A percentile compares a stretch with the other conserved stretches of the same genome.
Conservation (phyloP, 345 rosid species). For the Anastatica hierochuntica region DNA sequence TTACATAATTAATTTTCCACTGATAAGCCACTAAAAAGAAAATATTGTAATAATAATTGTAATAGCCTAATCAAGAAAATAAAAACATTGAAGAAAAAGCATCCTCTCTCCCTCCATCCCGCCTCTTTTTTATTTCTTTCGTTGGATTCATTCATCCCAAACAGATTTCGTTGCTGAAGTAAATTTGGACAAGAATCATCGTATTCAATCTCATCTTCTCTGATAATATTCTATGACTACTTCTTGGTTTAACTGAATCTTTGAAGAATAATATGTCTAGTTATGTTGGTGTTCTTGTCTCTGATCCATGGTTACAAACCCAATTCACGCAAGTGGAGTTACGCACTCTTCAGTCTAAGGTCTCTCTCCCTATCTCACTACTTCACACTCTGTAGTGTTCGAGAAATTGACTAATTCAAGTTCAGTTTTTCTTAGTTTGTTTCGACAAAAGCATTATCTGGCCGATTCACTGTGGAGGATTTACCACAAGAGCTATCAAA, state of each 20-base stretch:
- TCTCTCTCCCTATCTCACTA: slow-evolving; percentile 8
- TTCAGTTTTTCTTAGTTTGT: slow-evolving; percentile 33
- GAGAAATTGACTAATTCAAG: not conserved
- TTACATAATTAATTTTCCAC: no score
- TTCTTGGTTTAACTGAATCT: no score
- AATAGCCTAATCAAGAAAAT: no score
- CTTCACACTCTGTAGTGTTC: not conserved
- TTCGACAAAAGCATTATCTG: slow-evolving; percentile 42
- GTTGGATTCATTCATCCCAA: no score
- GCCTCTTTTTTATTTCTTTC: no score
- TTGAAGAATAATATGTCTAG: slow-evolving; percentile 69
- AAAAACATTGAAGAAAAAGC: no score
- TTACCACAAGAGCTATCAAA: slow-evolving; percentile 49
- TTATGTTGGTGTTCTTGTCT: slow-evolving; percentile 76
- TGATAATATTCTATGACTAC: no score
- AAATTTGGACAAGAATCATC: not conserved
- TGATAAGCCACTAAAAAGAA: no score
- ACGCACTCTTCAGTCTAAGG: slow-evolving; percentile 80
- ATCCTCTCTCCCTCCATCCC: no score
- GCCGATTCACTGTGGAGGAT: slow-evolving; percentile 42
- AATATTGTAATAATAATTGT: no score
- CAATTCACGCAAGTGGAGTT: slow-evolving; percentile 96
- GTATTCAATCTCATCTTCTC: not conserved
- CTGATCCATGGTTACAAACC: slow-evolving; percentile 89
- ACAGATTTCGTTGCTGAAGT: no score